Evolutionary conservation across 148 eudicot genomes (phyloP), one percentile per base, ranked within the genome.

Genomic region (Pouteria glomerata): DNA sequence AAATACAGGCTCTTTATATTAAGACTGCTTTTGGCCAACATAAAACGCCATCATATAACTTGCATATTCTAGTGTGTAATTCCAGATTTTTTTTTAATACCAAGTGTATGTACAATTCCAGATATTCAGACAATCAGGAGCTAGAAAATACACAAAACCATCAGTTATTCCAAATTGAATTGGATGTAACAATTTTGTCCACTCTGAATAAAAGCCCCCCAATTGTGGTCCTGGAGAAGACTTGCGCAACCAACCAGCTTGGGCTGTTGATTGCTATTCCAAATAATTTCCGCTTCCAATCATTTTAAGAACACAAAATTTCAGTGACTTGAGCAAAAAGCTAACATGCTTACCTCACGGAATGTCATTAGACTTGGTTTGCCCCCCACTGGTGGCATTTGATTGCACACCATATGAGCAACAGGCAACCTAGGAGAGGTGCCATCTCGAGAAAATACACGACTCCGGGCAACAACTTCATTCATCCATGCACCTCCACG

Each of bases 331-430:
- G 15, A 1, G 51, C 8, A 26, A 37, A 69, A 57, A 74, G 21
- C 31, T 47, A 39, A 23, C 31, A 19, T 75, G 60, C 85, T 81
- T 88, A 95, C 99, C 91, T 95, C 99, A 53, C 84, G 87, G 76
- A 95, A 95, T 37, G 99, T 95, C 99, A 95, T 95, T 56, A 95
- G 94, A 75, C 99, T 95, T 63, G 99, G 99, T 77, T 95, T 95
- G 67, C 87, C 85, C 18, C 96, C 99, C 35, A 95, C 96, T 4
- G 99, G 99, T 45, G 99, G 99, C 82, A 90, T 90, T 82, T 95
- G 99, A 82, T 95, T 95, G 82, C 99, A 95, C 69, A 92, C 96
- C 96, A 95, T 90, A 71, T 90, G 99, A 51, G 99, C 97, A 80
- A 92, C 88, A 75, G 99, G 99, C 81, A 95, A 79, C 80, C 99